Evolutionary conservation across 2,329 filamentous ascomycete species (phyloP).

Genomic region (Pseudocercospora crystallina): DNA sequence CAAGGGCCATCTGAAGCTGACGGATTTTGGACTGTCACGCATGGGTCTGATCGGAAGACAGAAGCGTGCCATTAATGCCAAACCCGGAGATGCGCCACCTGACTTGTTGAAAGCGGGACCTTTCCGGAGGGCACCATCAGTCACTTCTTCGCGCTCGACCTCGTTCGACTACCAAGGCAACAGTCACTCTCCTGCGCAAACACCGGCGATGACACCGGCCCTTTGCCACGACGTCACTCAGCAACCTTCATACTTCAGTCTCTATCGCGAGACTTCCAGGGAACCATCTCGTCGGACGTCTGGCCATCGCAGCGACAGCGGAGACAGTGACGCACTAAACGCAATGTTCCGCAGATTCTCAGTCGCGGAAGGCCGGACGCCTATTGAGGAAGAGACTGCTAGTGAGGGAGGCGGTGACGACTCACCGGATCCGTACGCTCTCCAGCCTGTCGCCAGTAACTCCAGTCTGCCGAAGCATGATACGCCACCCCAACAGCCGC

Average conservation of each 20-base stretch:
- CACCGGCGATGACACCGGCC: slow-evolving; percentile 83
- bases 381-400: slow-evolving; percentile 73
- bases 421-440: slow-evolving; percentile 72
- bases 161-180: slow-evolving; percentile 82
- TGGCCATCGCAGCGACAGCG: slow-evolving; percentile 86
- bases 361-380: slow-evolving; percentile 55
- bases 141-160: slow-evolving; percentile 86
- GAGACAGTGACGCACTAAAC: slow-evolving; percentile 80
- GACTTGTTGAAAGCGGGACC: slow-evolving; percentile 91
- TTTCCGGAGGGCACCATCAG: slow-evolving; percentile 80
- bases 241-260: slow-evolving; percentile 90
- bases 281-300: slow-evolving; percentile 69
- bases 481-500: slow-evolving; percentile 53
- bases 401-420: slow-evolving; percentile 60
- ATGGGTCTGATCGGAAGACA: slow-evolving; percentile 97
- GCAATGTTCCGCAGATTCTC: slow-evolving; percentile 75
- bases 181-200: slow-evolving; percentile 75
- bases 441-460: slow-evolving; percentile 62
- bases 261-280: slow-evolving; percentile 59
- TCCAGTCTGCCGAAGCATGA: slow-evolving; percentile 40
- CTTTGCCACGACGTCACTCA: slow-evolving; percentile 58
- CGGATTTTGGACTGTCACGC: slow-evolving; percentile 92
- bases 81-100: slow-evolving; percentile 77
- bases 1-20: slow-evolving; percentile 93
- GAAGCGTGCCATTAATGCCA: slow-evolving; percentile 82